These are phyloP conservation scores for Psilocybe cubensis DNA, from an alignment of 768 basidiomycete genomes.

Conservation along the genomic window DNA sequence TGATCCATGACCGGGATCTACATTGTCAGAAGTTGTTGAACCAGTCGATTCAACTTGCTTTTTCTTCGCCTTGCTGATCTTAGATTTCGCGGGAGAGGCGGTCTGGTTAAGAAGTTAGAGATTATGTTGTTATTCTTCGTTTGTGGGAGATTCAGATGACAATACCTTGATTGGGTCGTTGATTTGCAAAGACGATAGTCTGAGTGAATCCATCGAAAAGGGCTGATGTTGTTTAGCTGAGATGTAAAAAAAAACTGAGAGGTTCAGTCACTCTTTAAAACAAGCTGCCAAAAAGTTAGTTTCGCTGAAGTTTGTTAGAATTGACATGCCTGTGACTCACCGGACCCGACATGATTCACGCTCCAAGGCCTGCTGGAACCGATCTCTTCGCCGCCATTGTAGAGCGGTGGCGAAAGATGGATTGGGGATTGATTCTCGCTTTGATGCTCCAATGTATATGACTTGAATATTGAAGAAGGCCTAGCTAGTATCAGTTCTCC, in stretches of 20 bases:
- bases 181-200: background rate
- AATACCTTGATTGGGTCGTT: background rate
- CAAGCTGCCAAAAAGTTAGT: background rate
- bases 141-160: background rate
- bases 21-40: background rate
- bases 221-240: background rate
- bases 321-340: background rate
- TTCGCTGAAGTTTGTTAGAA: background rate
- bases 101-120: background rate
- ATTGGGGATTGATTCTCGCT: too few species aligned
- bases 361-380: too few species aligned
- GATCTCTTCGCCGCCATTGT: too few species aligned
- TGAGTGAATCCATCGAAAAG: background rate
- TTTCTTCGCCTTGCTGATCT: conserved; percentile 3
- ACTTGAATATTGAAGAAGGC: too few species aligned
- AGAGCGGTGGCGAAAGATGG: too few species aligned
- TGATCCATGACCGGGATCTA: background rate
- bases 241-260: background rate
- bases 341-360: background rate
- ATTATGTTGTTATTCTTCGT: background rate
- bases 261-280: background rate
- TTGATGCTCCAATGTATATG: too few species aligned
- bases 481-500: too few species aligned
- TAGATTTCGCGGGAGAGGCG: background rate
- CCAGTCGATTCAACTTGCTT: conserved; percentile 1